Conservation (phyloP, 805 yeast species). For the Pichia scutulata region DNA sequence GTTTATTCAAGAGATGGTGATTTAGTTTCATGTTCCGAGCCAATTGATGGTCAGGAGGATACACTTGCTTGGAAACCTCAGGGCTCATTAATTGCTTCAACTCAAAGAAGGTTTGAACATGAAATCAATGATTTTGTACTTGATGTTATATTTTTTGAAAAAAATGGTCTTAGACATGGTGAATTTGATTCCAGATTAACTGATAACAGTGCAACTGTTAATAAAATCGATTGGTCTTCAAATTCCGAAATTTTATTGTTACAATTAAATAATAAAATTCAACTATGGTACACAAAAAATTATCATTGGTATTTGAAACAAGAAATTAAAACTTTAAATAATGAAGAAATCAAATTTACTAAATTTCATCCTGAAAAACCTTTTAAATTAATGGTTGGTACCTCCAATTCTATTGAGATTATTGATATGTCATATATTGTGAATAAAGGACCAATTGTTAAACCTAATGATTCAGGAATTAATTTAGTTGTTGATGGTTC, state of each 20-base stretch:
- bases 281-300: slow-evolving; percentile 85
- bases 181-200: slow-evolving; percentile 66
- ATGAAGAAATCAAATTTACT: slow-evolving; percentile 34
- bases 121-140: slow-evolving; percentile 39
- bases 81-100: slow-evolving; percentile 78
- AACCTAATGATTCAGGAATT: slow-evolving; percentile 72
- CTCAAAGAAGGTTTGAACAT: slow-evolving; percentile 52
- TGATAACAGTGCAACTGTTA: slow-evolving; percentile 37
- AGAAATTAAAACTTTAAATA: slow-evolving; percentile 40
- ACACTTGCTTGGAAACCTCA: slow-evolving; percentile 83
- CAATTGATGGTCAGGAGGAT: slow-evolving; percentile 75
- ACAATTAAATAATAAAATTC: slow-evolving; percentile 53
- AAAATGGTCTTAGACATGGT: slow-evolving; percentile 88
- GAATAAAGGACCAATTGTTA: slow-evolving; percentile 57
- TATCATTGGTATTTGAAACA: slow-evolving; percentile 95
- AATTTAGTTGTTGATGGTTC: slow-evolving; percentile 75
- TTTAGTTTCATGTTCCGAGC: slow-evolving; percentile 78
- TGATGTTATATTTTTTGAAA: slow-evolving; percentile 75
- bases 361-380: slow-evolving; percentile 92
- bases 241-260: slow-evolving; percentile 75
- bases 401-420: slow-evolving; percentile 44
- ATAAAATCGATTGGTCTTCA: slow-evolving; percentile 66
- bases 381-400: slow-evolving; percentile 60
- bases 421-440: slow-evolving; percentile 60
- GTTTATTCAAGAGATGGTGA: slow-evolving; percentile 76